Evolutionary conservation across 805 yeast genomes (phyloP).

Genomic region (Candida ovalis): DNA sequence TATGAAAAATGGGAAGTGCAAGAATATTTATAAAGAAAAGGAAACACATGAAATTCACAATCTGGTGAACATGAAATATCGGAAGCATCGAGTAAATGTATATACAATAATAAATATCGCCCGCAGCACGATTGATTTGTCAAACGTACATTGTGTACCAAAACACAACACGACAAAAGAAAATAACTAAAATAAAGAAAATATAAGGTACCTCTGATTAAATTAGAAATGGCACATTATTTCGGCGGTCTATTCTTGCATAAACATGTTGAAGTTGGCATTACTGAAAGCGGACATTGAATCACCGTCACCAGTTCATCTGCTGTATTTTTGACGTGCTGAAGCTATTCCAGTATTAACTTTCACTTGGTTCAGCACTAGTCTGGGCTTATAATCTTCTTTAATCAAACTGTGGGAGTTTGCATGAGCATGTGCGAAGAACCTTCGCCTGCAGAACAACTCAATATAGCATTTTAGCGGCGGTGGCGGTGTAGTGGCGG

Average conservation of each 20-base stretch:
- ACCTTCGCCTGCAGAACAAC: neutral
- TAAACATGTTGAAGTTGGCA: neutral
- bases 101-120: neutral
- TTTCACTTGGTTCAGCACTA: too few relatives aligned
- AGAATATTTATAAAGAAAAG: neutral
- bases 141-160: too few relatives aligned
- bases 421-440: too few relatives aligned
- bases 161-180: neutral
- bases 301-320: neutral
- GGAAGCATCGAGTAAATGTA: neutral
- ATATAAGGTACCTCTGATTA: neutral
- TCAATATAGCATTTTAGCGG: neutral
- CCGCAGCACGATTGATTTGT: too few relatives aligned
- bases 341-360: too few relatives aligned
- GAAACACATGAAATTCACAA: neutral
- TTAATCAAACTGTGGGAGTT: too few relatives aligned
- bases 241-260: neutral
- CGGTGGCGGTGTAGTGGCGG: neutral
- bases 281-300: neutral
- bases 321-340: neutral
- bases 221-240: neutral
- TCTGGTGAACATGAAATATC: neutral
- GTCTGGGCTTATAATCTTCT: too few relatives aligned
- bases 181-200: neutral
- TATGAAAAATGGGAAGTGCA: neutral